Evolutionary conservation across 345 rosid species (phyloP), one percentile per base, ranked within the genome.

Genomic region (Cardamine resedifolia): DNA sequence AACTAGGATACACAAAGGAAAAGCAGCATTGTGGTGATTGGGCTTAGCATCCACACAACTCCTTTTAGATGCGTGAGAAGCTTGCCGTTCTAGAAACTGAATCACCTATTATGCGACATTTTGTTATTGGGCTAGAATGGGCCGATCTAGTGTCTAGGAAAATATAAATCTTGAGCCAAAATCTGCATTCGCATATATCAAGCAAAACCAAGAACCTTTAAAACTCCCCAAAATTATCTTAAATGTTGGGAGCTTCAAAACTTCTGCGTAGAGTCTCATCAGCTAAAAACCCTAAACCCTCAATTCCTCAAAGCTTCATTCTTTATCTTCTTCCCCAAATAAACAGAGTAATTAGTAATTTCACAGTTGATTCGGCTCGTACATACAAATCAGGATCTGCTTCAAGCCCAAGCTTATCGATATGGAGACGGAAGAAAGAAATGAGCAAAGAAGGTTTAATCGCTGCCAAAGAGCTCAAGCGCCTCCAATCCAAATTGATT

Each of bases 381-480:
- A 16, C 58, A n/a, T 31, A 81, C 34, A 2, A 11, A 48, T 71
- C 81, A 1, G 79, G 84, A 66, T 66, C 82, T 34, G 81, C 91
- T 20, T 89, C 93, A 3, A 85, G 89, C 36, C 99, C 96, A 8
- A 90, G 96, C 84, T 81, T 95, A 81, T 95, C 96, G n/a, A 88
- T 95, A 85, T 95, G 98, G 98, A 85, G 97, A 81, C 74, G 91
- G 78, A 90, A 88, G 88, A 90, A 91, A 59, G 98, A 90, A 77
- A 85, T 91, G 74, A 86, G 92, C 57, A 91, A 95, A 80, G 96
- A 95, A 61, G 96, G 96, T 4, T 73, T 95, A 62, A 79, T 91
- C 44, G 86, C 79, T 3, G 96, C 97, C 31, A 90, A 91, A 66
- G 97, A 88, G 68, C 88, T 95, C 71, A 91, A 88, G 71, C 87